Evolutionary conservation across 768 basidiomycete genomes (phyloP).

Genomic region (Leccinum broughii): DNA sequence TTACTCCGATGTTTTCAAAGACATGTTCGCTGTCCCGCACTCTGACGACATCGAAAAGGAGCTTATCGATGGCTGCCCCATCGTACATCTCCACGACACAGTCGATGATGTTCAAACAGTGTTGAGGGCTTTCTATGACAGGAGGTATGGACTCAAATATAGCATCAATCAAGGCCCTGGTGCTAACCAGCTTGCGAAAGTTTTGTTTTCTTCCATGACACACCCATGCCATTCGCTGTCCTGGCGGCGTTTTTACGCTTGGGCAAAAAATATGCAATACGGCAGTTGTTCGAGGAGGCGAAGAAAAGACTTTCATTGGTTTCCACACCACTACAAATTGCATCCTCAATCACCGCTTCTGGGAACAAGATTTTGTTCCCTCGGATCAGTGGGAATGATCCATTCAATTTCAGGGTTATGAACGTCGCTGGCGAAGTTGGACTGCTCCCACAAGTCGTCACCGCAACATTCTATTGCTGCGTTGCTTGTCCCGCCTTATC

Average conservation of each 20-base stretch:
- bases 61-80: slow-evolving; percentile 23
- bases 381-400: slow-evolving; percentile 9
- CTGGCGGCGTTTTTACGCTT: slow-evolving; percentile 12
- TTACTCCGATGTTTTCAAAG: slow-evolving; percentile 34
- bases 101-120: slow-evolving; percentile 15
- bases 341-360: neutral
- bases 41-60: slow-evolving; percentile 2
- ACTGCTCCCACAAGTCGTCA: neutral
- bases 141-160: slow-evolving; percentile 8
- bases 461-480: slow-evolving; percentile 7
- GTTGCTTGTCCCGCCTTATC: slow-evolving; percentile 6
- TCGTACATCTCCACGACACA: slow-evolving; percentile 18
- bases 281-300: slow-evolving; percentile 14
- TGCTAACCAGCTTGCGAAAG: slow-evolving; percentile 1
- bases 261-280: slow-evolving; percentile 18
- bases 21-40: slow-evolving; percentile 26
- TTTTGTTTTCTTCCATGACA: slow-evolving; percentile 3
- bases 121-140: slow-evolving; percentile 22
- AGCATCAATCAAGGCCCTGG: neutral
- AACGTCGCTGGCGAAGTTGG: slow-evolving; percentile 17
- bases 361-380: slow-evolving; percentile 2
- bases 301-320: slow-evolving; percentile 3
- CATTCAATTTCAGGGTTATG: slow-evolving; percentile 15
- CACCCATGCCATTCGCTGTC: slow-evolving; percentile 14
- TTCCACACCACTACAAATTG: neutral